Evolutionary conservation across 495 filamentous ascomycete genomes (phyloP).

Genomic region (Aspergillus sclerotiicarbonarius): DNA sequence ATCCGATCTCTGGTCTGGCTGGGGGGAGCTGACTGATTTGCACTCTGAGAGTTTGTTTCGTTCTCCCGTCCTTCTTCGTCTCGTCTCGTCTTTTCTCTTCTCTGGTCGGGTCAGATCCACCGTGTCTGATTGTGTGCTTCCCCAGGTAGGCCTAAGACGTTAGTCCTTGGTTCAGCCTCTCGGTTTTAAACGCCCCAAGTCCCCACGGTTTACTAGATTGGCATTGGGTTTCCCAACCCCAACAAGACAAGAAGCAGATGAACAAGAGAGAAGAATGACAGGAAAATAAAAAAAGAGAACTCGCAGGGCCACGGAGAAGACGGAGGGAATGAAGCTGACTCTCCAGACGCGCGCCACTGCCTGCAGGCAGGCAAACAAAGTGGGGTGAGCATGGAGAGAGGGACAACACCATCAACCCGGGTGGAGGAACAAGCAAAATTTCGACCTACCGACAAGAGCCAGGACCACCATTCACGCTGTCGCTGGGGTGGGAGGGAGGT

Average conservation of each 20-base stretch:
- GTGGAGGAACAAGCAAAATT: not conserved
- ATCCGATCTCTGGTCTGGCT: too few species aligned
- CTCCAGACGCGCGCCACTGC: constrained; percentile 20
- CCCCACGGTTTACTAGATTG: not conserved
- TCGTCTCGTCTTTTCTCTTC: too few species aligned
- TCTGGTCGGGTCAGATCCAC: too few species aligned
- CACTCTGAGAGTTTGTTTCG: too few species aligned
- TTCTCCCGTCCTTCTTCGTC: too few species aligned
- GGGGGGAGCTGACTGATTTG: too few species aligned
- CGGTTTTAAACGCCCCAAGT: too few species aligned
- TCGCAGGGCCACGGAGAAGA: not conserved
- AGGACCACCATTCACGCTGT: not conserved
- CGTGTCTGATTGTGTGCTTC: too few species aligned
- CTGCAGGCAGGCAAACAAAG: constrained; percentile 17
- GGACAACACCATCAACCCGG: not conserved
- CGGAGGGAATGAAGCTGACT: constrained; percentile 21
- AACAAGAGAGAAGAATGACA: not conserved
- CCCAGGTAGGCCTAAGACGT: too few species aligned
- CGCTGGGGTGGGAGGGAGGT: constrained; percentile 6
- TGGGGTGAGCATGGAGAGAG: constrained; percentile 7
- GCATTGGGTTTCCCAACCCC: not conserved
- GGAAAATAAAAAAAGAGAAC: not conserved
- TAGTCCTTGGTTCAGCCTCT: too few species aligned
- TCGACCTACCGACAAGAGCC: not conserved
- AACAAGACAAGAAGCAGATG: not conserved